Base-by-base conservation (phyloP, 192 early-diverging fungal genomes). In the Linnemannia hyalina region DNA sequence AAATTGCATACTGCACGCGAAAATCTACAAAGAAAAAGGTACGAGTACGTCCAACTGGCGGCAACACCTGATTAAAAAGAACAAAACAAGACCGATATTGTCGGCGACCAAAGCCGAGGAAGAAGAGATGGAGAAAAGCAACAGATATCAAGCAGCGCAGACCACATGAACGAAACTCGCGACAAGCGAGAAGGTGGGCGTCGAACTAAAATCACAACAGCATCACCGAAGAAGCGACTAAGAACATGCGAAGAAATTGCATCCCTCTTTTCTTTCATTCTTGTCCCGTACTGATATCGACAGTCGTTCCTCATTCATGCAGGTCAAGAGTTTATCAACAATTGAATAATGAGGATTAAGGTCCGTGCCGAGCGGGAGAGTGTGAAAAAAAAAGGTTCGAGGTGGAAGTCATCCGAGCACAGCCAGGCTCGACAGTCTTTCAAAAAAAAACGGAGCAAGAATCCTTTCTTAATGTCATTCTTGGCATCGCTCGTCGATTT, bases 11-110 rank as follows among this genome's bases (percentile, higher is more conserved):
- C n/a, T n/a, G n/a, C n/a, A n/a, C n/a, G n/a, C 92, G 89, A 10
- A 88, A 89, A 13, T 68, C 54, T 47, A 91, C 90, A 68, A 90
- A 94, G 82, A 93, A 92, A 32, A 94, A 74, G 36, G 92, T 94
- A 69, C 95, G 90, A 29, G 60, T 63, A 29, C 26, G 26, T 63
- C 60, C 26, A 13, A 11, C 60, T 63, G n/a, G 55, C 13, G 29
- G 18, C 16, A 49, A 49, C 47, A 20, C 15, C 3, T 16, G 47
- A 46, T 46, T 46, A 60, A 60, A n/a, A n/a, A 26, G 55, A n/a
- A n/a, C 23, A 11, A 11, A 46, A 46, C 0, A 10, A 49, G 2
- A 49, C 18, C 18, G 5, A 49, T 20, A 49, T 20, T 15, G 47
- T 49, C 47, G 47, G 47, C 47, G 47, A 49, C 0, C 47, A 49